Evolutionary conservation across 306 rosid species (phyloP).

Genomic region (Pterocarpus santalinus): DNA sequence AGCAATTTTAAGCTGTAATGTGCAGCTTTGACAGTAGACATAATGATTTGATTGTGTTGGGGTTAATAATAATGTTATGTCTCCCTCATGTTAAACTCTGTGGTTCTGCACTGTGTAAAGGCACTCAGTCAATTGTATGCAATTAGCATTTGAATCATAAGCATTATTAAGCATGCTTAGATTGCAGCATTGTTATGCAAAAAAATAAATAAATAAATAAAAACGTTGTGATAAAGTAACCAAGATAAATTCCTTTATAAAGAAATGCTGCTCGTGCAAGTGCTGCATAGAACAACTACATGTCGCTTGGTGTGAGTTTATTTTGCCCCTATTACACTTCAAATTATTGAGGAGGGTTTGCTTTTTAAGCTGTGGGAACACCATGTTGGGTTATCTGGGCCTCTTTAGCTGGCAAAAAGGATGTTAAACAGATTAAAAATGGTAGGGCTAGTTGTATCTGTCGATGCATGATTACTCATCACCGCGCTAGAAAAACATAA

Average conservation of each 20-base stretch:
- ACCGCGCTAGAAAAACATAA: background rate
- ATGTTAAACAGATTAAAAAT: background rate
- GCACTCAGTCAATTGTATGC: slow-evolving; percentile 3
- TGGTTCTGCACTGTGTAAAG: slow-evolving; percentile 34
- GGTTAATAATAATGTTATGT: slow-evolving; percentile 44
- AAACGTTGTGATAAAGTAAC: slow-evolving; percentile 10
- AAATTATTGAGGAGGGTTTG: slow-evolving; percentile 18
- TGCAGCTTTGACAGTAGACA: slow-evolving; percentile 53
- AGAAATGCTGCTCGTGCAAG: slow-evolving; percentile 6
- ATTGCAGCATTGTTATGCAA: background rate
- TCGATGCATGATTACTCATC: background rate
- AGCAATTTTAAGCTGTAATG: slow-evolving; percentile 44
- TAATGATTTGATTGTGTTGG: slow-evolving; percentile 60
- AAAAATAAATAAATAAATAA: background rate
- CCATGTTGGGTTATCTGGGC: background rate
- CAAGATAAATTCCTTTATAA: background rate
- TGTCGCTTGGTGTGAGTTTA: background rate
- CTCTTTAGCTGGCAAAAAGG: background rate
- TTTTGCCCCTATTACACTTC: background rate
- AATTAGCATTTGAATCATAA: slow-evolving; percentile 26
- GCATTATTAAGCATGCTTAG: slow-evolving; percentile 42
- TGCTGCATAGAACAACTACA: background rate
- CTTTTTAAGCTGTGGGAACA: slow-evolving; percentile 25
- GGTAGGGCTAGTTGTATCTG: background rate
- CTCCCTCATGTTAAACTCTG: slow-evolving; percentile 26